Evolutionary conservation across 169 alveolate species (phyloP).

Genomic region (Cryptosporidium tyzzeri): DNA sequence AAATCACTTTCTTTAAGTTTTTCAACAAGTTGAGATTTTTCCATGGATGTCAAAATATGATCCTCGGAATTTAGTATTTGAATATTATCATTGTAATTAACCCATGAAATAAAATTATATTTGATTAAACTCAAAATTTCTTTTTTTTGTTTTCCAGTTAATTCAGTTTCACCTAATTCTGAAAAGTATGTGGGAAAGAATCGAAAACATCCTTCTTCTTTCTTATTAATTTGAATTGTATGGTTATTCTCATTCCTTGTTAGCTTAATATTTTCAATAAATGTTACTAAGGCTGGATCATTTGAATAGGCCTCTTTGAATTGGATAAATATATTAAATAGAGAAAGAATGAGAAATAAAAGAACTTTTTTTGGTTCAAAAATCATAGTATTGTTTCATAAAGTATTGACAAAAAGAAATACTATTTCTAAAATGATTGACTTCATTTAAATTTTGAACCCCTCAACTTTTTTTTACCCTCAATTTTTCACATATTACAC

Average conservation of each 20-base stretch:
- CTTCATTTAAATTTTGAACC: neutral
- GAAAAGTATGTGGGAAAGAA: neutral
- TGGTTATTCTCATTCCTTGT: neutral
- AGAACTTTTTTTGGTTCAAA: neutral
- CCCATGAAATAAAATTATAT: neutral
- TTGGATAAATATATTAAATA: neutral
- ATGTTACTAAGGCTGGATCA: neutral
- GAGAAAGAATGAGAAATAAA: neutral
- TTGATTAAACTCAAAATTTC: neutral
- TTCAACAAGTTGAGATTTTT: neutral
- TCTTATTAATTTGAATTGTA: neutral
- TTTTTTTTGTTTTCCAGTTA: neutral
- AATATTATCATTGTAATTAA: neutral
- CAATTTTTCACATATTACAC: neutral
- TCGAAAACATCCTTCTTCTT: neutral
- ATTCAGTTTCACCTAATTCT: neutral
- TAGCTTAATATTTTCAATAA: neutral
- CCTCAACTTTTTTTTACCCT: neutral
- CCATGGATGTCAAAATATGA: neutral
- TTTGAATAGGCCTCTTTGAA: neutral
- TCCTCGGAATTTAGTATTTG: neutral
- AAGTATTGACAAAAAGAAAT: neutral
- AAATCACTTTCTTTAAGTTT: neutral
- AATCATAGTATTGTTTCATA: neutral
- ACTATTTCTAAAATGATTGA: too few relatives aligned